Base-by-base conservation (phyloP, 2,329 filamentous ascomycete species). In the Pestalotiopsis sp. region DNA sequence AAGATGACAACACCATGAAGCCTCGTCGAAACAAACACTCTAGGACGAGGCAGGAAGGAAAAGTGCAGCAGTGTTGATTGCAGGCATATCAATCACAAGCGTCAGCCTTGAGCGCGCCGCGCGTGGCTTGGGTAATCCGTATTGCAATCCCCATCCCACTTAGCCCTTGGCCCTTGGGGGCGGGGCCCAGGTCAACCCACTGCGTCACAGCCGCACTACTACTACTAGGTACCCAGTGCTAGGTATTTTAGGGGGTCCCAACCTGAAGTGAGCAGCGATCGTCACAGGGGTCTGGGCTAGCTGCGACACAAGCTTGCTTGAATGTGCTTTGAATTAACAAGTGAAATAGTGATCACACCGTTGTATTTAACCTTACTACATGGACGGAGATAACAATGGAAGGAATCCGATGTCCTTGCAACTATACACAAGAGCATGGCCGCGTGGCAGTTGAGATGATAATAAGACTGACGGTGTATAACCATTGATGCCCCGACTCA, bases 61-160 rank as follows among this genome's bases (percentile, higher is more conserved):
- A 59, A 27, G 20, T n/a, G 20, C 17, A 20, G 45, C 49, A 38
- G 25, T 20, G 27, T 52, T n/a, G 36, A 20, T 66, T 20, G 49
- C 20, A 27, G 65, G 36, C n/a, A 59, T 23, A 41, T 52, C 52
- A 25, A 52, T 23, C 20, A 56, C 38, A 60, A 59, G 56, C 45
- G 52, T 59, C 65, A 67, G 56, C 65, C 65, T 67, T 67, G 65
- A 66, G 63, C 63, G 63, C 41, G 64, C 64, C 20, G 45, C 52
- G 64, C 31, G 64, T 66, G 64, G 64, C 64, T 65, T 66, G 61
- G 39, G 57, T 59, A 59, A 27, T 59, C 59, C 31, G 59, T 41
- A 65, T 56, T 20, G 20, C 23, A 12, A 36, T 20, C 20, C 49
- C n/a, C 65, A 67, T 67, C 65, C 65, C 65, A 67, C 65, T 67